A percentile compares a stretch with the other conserved stretches of the same genome.
These are phyloP conservation scores for Kwoniella heveanensis DNA, from an alignment of 768 basidiomycete species.

Conservation along the genomic window DNA sequence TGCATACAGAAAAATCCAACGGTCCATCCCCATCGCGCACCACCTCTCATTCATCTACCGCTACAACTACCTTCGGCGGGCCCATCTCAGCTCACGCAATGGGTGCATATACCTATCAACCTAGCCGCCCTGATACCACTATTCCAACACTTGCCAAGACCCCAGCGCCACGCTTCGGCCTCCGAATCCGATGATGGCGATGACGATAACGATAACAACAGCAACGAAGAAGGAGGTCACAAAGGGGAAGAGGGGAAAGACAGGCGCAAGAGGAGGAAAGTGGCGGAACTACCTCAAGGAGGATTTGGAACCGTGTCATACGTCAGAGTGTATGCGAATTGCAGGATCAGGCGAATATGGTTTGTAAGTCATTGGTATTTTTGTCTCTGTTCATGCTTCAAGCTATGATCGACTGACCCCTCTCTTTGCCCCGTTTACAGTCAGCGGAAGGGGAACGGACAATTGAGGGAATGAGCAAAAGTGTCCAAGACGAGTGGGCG, in stretches of 20 bases:
- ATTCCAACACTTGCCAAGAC: conserved; percentile 37
- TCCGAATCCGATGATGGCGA: conserved; percentile 1
- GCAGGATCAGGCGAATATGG: conserved; percentile 50
- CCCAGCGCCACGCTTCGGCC: conserved; percentile 9
- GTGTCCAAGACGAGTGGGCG: conserved; percentile 42
- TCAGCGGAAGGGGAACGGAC: conserved; percentile 40
- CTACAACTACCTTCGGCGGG: conserved; percentile 30
- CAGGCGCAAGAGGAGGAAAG: conserved; percentile 20
- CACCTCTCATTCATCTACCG: conserved; percentile 50
- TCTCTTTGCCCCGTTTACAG: conserved; percentile 6
- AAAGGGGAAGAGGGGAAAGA: conserved; percentile 6
- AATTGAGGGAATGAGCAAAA: conserved; percentile 26
- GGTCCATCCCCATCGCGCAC: conserved; percentile 27
- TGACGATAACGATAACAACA: not conserved
- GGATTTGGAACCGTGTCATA: conserved; percentile 38
- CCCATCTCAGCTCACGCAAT: conserved; percentile 42
- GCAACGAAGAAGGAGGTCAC: too few species aligned
- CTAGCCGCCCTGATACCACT: conserved; percentile 35
- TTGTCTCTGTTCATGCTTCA: too few species aligned
- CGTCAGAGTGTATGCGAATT: conserved; percentile 53
- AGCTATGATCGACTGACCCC: too few species aligned
- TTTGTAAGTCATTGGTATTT: conserved; percentile 47
- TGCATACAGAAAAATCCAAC: conserved; percentile 31
- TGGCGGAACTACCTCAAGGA: conserved; percentile 31
- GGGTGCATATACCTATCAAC: conserved; percentile 44